A percentile compares a stretch with the other conserved stretches of the same genome.
Evolutionary conservation across 2,329 filamentous ascomycete genomes (phyloP).

Genomic region (Xylogone sp.): DNA sequence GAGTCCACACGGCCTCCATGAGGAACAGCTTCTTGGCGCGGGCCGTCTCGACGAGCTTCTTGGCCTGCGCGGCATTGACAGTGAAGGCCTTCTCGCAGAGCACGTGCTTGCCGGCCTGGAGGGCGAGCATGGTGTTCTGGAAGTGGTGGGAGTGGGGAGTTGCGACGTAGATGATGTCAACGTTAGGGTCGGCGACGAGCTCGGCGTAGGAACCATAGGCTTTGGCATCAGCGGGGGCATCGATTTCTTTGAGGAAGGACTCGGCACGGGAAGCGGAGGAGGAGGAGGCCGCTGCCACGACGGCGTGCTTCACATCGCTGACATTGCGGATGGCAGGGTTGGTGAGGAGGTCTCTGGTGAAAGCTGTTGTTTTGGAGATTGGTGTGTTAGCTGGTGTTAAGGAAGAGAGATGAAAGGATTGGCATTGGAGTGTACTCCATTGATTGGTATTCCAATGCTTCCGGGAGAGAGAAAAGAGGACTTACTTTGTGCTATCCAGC

Average conservation of each 20-base stretch:
- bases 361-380: too few species aligned
- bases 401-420: neutral
- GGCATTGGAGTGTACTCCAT: too few species aligned
- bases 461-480: neutral
- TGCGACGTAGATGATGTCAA: conserved; percentile 68
- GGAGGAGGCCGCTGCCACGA: conserved; percentile 63
- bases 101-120: conserved; percentile 65
- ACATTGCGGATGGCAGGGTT: conserved; percentile 57
- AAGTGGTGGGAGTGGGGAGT: conserved; percentile 73
- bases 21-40: conserved; percentile 56
- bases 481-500: conserved; percentile 32
- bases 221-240: conserved; percentile 52
- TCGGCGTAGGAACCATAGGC: conserved; percentile 65
- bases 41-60: conserved; percentile 56
- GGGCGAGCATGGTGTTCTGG: conserved; percentile 61
- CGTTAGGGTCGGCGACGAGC: conserved; percentile 58
- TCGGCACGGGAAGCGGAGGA: conserved; percentile 55
- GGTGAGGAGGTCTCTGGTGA: conserved; percentile 60
- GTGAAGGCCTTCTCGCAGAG: conserved; percentile 72
- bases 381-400: conserved; percentile 2
- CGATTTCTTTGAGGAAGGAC: conserved; percentile 55
- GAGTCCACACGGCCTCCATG: conserved; percentile 68
- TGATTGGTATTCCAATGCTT: neutral
- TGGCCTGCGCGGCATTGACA: conserved; percentile 62
- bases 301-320: conserved; percentile 56